phyloP scores from a whole-genome alignment of 208 protist species.

The Crithidia mellificae region DNA sequence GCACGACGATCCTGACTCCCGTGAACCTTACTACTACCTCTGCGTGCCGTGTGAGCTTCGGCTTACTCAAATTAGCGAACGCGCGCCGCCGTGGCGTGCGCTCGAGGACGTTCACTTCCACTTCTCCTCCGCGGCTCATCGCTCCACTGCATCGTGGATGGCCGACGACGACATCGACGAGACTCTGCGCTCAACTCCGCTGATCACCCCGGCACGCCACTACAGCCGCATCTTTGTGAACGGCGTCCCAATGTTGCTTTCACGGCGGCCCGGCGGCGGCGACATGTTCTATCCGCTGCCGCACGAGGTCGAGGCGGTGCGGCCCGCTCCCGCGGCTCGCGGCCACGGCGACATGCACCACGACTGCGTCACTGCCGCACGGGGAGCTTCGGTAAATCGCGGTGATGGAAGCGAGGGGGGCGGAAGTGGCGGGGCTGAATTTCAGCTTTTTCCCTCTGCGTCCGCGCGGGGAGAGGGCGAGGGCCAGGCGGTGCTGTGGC shows the following conservation, averaged over 20 bases:
- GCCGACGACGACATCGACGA: slow-evolving; percentile 69
- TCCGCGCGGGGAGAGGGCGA: slow-evolving; percentile 10
- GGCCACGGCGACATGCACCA: background rate
- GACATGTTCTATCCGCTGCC: slow-evolving; percentile 88
- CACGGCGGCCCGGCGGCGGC: slow-evolving; percentile 71
- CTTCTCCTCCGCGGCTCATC: slow-evolving; percentile 75
- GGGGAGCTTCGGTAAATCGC: background rate
- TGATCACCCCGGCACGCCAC: slow-evolving; percentile 13
- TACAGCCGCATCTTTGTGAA: slow-evolving; percentile 83
- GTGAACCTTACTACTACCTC: slow-evolving; percentile 81
- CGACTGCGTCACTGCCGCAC: background rate
- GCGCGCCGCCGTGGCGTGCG: slow-evolving; percentile 48
- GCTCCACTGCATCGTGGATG: slow-evolving; percentile 71
- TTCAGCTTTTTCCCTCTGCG: slow-evolving; percentile 10
- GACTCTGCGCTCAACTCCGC: slow-evolving; percentile 48
- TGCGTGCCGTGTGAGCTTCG: slow-evolving; percentile 82
- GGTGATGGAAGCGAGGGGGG: background rate
- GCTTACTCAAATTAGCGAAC: slow-evolving; percentile 45
- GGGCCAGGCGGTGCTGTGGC: slow-evolving; percentile 22
- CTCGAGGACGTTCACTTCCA: slow-evolving; percentile 87
- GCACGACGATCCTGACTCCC: slow-evolving; percentile 12
- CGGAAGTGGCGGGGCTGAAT: background rate
- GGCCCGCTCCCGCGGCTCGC: no score
- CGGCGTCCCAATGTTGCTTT: slow-evolving; percentile 73
- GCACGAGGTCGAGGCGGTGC: slow-evolving; percentile 48